Conservation (phyloP, 495 filamentous ascomycete genomes). For the Talaromyces wortmannii region DNA sequence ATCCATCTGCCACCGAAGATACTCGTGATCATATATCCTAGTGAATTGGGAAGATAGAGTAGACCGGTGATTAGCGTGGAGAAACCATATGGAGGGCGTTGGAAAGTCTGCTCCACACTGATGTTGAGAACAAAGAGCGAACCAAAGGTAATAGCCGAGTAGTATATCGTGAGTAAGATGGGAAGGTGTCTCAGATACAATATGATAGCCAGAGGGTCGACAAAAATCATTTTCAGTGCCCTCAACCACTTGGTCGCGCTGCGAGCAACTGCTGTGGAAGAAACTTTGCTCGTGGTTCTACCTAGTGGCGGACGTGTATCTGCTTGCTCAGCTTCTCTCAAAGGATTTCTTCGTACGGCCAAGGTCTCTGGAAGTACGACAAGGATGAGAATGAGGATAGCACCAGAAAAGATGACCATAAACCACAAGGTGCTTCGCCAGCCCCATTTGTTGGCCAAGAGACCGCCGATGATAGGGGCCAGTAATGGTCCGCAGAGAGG, state of each 20-base stretch:
- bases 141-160: slow-evolving; percentile 74
- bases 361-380: slow-evolving; percentile 70
- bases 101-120: slow-evolving; percentile 72
- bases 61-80: slow-evolving; percentile 65
- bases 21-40: slow-evolving; percentile 73
- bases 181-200: slow-evolving; percentile 75
- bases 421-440: slow-evolving; percentile 93
- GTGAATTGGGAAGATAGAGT: slow-evolving; percentile 71
- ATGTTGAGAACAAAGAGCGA: slow-evolving; percentile 85
- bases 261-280: slow-evolving; percentile 50
- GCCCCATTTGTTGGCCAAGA: slow-evolving; percentile 58
- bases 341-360: slow-evolving; percentile 12
- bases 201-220: slow-evolving; percentile 77
- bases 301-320: slow-evolving; percentile 6
- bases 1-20: slow-evolving; percentile 79
- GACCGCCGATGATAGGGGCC: slow-evolving; percentile 82
- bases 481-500: slow-evolving; percentile 82
- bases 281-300: slow-evolving; percentile 45
- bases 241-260: slow-evolving; percentile 45
- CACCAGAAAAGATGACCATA: slow-evolving; percentile 65
- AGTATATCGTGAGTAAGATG: slow-evolving; percentile 74
- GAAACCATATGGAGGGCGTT: slow-evolving; percentile 66
- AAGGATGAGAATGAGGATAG: slow-evolving; percentile 54
- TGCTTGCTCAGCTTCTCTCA: slow-evolving; percentile 5
- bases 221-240: slow-evolving; percentile 56